Percentiles rank a stretch among this genome's conserved stretches.
Evolutionary conservation across 2,329 filamentous ascomycete species (phyloP).

Genomic region (Talaromyces sp.): DNA sequence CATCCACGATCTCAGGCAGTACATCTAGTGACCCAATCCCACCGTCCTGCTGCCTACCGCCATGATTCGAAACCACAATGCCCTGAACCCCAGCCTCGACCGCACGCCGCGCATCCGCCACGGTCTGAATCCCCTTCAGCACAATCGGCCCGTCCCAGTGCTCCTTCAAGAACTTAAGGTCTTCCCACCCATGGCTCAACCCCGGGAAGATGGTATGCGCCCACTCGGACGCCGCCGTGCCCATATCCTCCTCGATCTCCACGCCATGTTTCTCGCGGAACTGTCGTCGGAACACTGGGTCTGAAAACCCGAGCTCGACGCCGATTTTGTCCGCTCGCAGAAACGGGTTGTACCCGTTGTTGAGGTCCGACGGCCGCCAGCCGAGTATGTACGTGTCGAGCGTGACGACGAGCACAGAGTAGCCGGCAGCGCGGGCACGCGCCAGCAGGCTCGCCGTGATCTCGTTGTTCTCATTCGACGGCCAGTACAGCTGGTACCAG

Average conservation of each 20-base stretch:
- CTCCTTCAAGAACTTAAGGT: background rate
- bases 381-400: conserved; percentile 4
- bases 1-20: conserved; percentile 39
- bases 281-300: conserved; percentile 58
- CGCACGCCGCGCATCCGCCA: background rate
- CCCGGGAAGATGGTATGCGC: conserved; percentile 50
- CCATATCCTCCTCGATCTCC: conserved; percentile 41
- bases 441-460: conserved; percentile 58
- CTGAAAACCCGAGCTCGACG: conserved; percentile 57
- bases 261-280: conserved; percentile 45
- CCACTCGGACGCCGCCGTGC: conserved; percentile 48
- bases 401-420: background rate
- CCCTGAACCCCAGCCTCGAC: conserved; percentile 21
- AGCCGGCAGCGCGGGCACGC: conserved; percentile 2
- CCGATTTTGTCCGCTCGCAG: conserved; percentile 39
- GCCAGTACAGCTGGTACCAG: conserved; percentile 75
- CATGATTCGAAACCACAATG: conserved; percentile 39
- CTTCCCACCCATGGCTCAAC: conserved; percentile 38
- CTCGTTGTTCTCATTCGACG: conserved; percentile 51
- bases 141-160: conserved; percentile 9
- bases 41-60: conserved; percentile 42
- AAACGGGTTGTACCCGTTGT: background rate
- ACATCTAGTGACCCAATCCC: conserved; percentile 43
- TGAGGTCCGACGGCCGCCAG: conserved; percentile 6
- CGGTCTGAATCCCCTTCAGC: conserved; percentile 6